Percentiles rank a stretch among this genome's conserved stretches.
Conservation (phyloP, 805 yeast genomes). For the Hagleromyces aurorensis region DNA sequence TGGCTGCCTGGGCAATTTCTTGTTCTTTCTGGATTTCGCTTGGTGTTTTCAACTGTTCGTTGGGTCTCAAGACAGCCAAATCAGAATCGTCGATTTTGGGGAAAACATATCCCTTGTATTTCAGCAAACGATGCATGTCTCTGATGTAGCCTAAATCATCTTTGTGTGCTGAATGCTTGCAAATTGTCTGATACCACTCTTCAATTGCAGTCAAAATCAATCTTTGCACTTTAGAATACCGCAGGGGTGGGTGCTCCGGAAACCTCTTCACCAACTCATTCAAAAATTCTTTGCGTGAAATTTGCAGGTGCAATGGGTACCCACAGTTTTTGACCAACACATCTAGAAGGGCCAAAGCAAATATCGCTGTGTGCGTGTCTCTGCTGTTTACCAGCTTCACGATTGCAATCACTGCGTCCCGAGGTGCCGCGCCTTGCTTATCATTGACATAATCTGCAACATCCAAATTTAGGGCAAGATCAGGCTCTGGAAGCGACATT, state of each 20-base stretch:
- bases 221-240: slow-evolving; percentile 76
- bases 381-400: slow-evolving; percentile 75
- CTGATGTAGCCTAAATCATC: slow-evolving; percentile 87
- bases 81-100: slow-evolving; percentile 89
- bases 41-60: slow-evolving; percentile 77
- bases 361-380: slow-evolving; percentile 74
- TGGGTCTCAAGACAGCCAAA: slow-evolving; percentile 86
- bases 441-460: slow-evolving; percentile 90
- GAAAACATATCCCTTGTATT: slow-evolving; percentile 86
- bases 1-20: slow-evolving; percentile 85
- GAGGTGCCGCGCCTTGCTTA: slow-evolving; percentile 82
- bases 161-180: slow-evolving; percentile 80
- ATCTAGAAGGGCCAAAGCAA: slow-evolving; percentile 78
- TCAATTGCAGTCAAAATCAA: slow-evolving; percentile 83
- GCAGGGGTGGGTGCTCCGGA: slow-evolving; percentile 89
- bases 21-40: slow-evolving; percentile 92
- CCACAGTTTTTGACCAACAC: slow-evolving; percentile 96
- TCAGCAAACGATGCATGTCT: slow-evolving; percentile 89
- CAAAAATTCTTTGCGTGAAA: slow-evolving; percentile 87
- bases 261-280: slow-evolving; percentile 88
- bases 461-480: slow-evolving; percentile 78
- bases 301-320: slow-evolving; percentile 91
- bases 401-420: slow-evolving; percentile 85
- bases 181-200: slow-evolving; percentile 95
- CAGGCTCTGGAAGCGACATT: slow-evolving; percentile 76